phyloP scores from a whole-genome alignment of 129 eudicot species.

The Solidago caesia region DNA sequence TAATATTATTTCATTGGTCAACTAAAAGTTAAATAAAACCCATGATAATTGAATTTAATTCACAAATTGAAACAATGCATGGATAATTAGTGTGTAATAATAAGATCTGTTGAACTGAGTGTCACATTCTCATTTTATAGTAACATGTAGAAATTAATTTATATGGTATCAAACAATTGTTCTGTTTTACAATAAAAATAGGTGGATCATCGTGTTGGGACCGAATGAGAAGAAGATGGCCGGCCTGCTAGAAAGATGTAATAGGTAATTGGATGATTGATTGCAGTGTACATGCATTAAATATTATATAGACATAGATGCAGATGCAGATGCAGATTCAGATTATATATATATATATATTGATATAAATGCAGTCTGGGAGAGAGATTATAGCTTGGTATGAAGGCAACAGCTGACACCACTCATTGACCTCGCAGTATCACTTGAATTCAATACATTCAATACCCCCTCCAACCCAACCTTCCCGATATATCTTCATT shows the following conservation, averaged over 20 bases:
- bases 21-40: not conserved
- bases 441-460: constrained; percentile 25
- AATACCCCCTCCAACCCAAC: constrained; percentile 20
- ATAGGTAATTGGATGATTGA: not conserved
- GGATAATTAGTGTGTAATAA: not conserved
- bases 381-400: constrained; percentile 3
- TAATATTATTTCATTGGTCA: not conserved
- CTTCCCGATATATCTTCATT: too few species aligned
- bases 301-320: constrained; percentile 5
- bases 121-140: too few species aligned
- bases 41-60: not conserved
- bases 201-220: constrained; percentile 11
- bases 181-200: not conserved
- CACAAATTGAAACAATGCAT: not conserved
- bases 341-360: not conserved
- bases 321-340: not conserved
- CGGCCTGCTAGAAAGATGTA: constrained; percentile 4
- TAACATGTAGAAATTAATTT: too few species aligned
- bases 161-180: not conserved
- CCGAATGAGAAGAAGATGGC: not conserved
- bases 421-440: constrained; percentile 34
- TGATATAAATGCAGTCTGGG: constrained; percentile 5
- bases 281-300: constrained; percentile 20
- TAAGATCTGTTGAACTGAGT: not conserved
- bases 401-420: constrained; percentile 29